These are phyloP conservation scores for Geoglossum cookeanum DNA, from an alignment of 2,329 filamentous ascomycete species.

Conservation along the genomic window DNA sequence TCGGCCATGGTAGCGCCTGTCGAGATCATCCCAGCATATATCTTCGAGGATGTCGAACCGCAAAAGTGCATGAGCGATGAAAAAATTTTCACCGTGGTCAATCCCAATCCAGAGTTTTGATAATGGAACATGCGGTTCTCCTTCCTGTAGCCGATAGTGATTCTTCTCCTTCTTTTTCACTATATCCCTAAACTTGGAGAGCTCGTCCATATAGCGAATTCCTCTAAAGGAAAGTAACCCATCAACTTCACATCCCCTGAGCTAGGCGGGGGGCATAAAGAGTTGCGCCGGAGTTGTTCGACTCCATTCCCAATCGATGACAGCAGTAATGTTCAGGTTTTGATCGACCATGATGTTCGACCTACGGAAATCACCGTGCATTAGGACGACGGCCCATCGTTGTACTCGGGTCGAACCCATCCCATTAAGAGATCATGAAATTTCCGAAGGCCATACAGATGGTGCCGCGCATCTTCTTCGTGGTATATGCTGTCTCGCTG, in stretches of 20 bases:
- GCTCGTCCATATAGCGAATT: not conserved
- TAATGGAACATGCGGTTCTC: not conserved
- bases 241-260: not conserved
- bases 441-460: not conserved
- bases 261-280: not conserved
- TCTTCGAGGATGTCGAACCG: not conserved
- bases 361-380: not conserved
- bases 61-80: not conserved
- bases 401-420: not conserved
- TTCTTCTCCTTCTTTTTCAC: not conserved
- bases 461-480: not conserved
- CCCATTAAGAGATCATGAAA: not conserved
- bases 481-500: not conserved
- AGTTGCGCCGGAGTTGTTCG: not conserved
- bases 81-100: not conserved
- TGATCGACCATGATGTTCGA: not conserved
- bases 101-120: too few relatives aligned
- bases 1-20: not conserved
- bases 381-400: not conserved
- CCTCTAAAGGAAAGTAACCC: not conserved
- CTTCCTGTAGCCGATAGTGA: not conserved
- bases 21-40: not conserved
- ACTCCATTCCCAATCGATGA: not conserved
- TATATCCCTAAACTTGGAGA: not conserved
- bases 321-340: not conserved